Conservation (phyloP, 23 red algal genomes). For the Gracilaria gracilis region DNA sequence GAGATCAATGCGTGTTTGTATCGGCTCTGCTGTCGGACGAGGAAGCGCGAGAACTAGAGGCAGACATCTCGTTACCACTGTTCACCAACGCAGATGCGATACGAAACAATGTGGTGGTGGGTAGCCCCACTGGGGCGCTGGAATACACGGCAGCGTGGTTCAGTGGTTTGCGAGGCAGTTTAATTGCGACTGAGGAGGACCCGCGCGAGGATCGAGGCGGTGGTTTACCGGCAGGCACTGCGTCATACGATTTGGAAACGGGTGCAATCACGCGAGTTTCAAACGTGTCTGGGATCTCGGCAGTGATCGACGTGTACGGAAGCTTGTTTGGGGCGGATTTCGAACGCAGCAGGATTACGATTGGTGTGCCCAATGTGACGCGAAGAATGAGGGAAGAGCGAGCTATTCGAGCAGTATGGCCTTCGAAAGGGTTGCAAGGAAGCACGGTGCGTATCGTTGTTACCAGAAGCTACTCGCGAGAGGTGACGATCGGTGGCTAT, state of each 20-base stretch:
- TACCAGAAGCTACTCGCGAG: neutral
- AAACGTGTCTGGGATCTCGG: neutral
- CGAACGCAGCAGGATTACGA: neutral
- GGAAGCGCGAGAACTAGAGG: neutral
- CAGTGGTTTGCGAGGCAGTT: neutral
- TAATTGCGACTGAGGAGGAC: neutral
- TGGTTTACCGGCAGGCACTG: neutral
- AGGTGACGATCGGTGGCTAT: neutral
- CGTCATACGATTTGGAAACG: conserved; percentile 3
- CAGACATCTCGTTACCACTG: neutral
- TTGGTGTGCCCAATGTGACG: conserved; percentile 11
- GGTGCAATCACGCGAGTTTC: neutral
- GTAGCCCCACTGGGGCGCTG: neutral
- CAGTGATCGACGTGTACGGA: neutral
- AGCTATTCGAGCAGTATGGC: conserved; percentile 14
- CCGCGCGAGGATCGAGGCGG: neutral
- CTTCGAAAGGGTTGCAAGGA: neutral
- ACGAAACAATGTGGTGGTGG: neutral
- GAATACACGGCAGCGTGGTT: conserved; percentile 18
- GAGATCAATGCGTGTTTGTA: conserved; percentile 13
- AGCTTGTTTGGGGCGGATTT: conserved; percentile 1
- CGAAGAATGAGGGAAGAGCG: neutral
- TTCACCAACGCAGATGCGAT: conserved; percentile 21
- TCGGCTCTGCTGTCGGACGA: neutral
- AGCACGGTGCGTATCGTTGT: conserved; percentile 10